Percentiles rank a stretch among this genome's conserved stretches.
Evolutionary conservation across 352 stramenopile species (phyloP).

Genomic region (Globisporangium apiculatum): DNA sequence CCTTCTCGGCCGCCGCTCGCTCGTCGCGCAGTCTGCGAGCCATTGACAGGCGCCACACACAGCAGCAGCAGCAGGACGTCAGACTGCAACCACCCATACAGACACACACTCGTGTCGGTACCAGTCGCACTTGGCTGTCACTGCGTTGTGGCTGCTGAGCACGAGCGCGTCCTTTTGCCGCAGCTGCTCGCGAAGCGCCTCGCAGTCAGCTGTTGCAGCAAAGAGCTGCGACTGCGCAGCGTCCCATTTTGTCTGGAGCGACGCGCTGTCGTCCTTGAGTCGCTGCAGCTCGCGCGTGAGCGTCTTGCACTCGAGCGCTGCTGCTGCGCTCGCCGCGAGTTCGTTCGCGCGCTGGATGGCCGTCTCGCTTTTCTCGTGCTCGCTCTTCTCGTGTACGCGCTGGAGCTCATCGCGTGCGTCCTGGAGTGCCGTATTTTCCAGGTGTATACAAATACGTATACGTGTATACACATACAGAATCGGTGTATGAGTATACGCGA

Average conservation of each 20-base stretch:
- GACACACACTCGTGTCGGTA: not conserved
- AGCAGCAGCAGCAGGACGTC: not conserved
- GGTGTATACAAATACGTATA: too few relatives aligned
- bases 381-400: slow-evolving; percentile 19
- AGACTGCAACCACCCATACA: not conserved
- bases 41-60: not conserved
- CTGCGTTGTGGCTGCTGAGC: slow-evolving; percentile 46
- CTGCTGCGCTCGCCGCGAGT: slow-evolving; percentile 24
- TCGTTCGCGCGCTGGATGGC: slow-evolving; percentile 47
- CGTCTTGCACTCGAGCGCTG: slow-evolving; percentile 60
- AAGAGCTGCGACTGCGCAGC: slow-evolving; percentile 51
- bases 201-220: slow-evolving; percentile 39
- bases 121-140: slow-evolving; percentile 36
- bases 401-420: slow-evolving; percentile 47
- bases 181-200: slow-evolving; percentile 57
- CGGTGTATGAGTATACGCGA: too few relatives aligned
- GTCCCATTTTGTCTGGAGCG: slow-evolving; percentile 39
- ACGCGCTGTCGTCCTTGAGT: slow-evolving; percentile 44
- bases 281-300: slow-evolving; percentile 31
- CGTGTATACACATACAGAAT: too few relatives aligned
- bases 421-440: slow-evolving; percentile 10
- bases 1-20: slow-evolving; percentile 36
- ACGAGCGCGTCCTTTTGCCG: slow-evolving; percentile 71
- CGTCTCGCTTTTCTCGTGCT: slow-evolving; percentile 31
- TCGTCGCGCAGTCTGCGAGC: slow-evolving; percentile 46